phyloP scores from a whole-genome alignment of 78 protist species.

The Dictyostelium discoideum region DNA sequence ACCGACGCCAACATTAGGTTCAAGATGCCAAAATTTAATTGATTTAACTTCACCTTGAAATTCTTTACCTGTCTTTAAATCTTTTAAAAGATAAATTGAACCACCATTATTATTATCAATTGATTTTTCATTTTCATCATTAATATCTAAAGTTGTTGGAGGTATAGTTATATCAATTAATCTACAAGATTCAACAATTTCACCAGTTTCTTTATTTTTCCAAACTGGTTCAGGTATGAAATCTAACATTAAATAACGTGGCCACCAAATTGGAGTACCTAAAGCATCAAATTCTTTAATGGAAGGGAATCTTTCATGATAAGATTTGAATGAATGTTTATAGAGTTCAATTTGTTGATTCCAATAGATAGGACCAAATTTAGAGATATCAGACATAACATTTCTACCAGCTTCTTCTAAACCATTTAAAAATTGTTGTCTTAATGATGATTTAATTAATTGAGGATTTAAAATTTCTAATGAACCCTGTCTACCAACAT shows the following conservation, averaged over 20 bases:
- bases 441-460: neutral
- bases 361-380: conserved; percentile 73
- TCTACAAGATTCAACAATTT: neutral
- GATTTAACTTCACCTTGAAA: conserved; percentile 35
- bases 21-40: conserved; percentile 72
- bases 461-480: conserved; percentile 27
- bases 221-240: conserved; percentile 78
- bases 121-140: neutral
- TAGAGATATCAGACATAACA: conserved; percentile 44
- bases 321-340: neutral
- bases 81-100: neutral
- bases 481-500: conserved; percentile 81
- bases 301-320: conserved; percentile 54
- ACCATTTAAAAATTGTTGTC: neutral
- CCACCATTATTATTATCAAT: neutral
- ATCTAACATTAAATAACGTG: conserved; percentile 78
- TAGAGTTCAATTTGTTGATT: conserved; percentile 5
- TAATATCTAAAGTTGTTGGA: neutral
- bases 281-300: conserved; percentile 43
- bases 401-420: conserved; percentile 47
- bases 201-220: neutral
- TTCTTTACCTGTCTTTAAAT: conserved; percentile 2
- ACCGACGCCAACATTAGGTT: conserved; percentile 81
- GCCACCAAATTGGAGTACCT: conserved; percentile 79
- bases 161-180: conserved; percentile 13